Percentiles rank a stretch among this genome's conserved stretches.
phyloP scores from a whole-genome alignment of 176 grass and related monocot species.

The Cenchrus fungigraminus region DNA sequence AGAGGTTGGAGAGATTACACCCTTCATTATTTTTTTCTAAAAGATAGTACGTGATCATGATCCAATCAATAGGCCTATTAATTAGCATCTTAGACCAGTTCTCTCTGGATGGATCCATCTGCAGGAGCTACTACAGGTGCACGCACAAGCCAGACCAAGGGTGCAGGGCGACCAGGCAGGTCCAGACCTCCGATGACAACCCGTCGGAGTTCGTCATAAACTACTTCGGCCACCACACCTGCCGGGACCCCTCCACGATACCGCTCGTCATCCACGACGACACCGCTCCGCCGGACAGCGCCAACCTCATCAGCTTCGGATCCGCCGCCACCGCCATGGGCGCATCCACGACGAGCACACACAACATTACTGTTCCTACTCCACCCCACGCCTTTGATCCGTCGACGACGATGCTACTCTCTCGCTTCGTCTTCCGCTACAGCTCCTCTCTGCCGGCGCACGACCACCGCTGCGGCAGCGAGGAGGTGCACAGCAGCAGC shows the following conservation, averaged over 20 bases:
- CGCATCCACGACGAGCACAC: not conserved
- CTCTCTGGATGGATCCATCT: not conserved
- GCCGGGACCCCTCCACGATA: constrained; percentile 57
- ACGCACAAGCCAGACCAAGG: constrained; percentile 65
- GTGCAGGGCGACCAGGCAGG: constrained; percentile 71
- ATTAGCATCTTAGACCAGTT: constrained; percentile 1
- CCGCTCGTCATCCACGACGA: constrained; percentile 44
- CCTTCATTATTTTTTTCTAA: too few species aligned
- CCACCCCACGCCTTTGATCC: not conserved
- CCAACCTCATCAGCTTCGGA: constrained; percentile 68
- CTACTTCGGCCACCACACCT: constrained; percentile 87
- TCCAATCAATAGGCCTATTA: not conserved
- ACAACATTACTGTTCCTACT: not conserved
- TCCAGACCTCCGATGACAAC: constrained; percentile 62
- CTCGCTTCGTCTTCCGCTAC: constrained; percentile 10
- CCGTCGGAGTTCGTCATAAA: constrained; percentile 52
- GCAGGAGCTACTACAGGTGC: constrained; percentile 93
- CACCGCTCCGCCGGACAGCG: not conserved
- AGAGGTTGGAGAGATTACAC: too few species aligned
- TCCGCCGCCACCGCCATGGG: not conserved
- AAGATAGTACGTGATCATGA: not conserved
- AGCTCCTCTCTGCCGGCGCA: constrained; percentile 19
- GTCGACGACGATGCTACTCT: not conserved
- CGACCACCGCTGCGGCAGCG: constrained; percentile 26
- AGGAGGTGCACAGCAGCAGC: constrained; percentile 52